phyloP scores from a whole-genome alignment of 2,329 filamentous ascomycete genomes.

The Meredithiella fracta region DNA sequence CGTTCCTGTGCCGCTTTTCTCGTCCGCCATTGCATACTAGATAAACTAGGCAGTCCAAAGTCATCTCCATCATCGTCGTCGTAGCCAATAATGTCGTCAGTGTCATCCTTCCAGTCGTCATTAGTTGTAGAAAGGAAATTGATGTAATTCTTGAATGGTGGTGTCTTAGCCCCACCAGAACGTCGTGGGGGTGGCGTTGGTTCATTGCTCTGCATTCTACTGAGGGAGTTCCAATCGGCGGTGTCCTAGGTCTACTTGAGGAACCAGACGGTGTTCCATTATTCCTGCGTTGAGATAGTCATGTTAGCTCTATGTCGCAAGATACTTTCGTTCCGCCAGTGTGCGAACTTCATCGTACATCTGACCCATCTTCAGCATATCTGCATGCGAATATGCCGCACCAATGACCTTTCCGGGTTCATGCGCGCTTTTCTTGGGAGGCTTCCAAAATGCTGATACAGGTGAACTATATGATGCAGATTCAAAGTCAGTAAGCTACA shows the following conservation, averaged over 20 bases:
- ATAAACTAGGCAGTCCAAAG: constrained; percentile 83
- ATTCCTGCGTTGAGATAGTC: constrained; percentile 1
- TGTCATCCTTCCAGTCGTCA: constrained; percentile 64
- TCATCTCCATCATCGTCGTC: constrained; percentile 80
- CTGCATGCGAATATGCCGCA: constrained; percentile 89
- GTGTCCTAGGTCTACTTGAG: constrained; percentile 56
- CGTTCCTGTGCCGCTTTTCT: constrained; percentile 24
- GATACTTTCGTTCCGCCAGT: constrained; percentile 18
- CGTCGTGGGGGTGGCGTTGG: constrained; percentile 39
- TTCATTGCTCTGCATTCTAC: constrained; percentile 30
- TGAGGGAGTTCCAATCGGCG: constrained; percentile 28
- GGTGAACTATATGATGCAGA: constrained; percentile 41
- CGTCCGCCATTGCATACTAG: constrained; percentile 69
- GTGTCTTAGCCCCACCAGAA: constrained; percentile 38
- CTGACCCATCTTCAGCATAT: constrained; percentile 76
- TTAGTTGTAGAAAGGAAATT: constrained; percentile 69
- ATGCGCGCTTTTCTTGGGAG: constrained; percentile 37
- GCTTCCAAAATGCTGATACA: constrained; percentile 70
- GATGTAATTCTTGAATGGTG: constrained; percentile 58
- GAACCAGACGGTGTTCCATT: constrained; percentile 20
- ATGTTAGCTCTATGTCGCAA: not conserved
- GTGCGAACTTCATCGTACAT: constrained; percentile 34
- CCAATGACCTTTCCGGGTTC: constrained; percentile 68
- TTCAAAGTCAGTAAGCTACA: not conserved
- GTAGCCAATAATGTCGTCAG: constrained; percentile 63